These are phyloP conservation scores for Nicotiana tabacum DNA, from an alignment of 257 asterid species.

Conservation along the genomic window DNA sequence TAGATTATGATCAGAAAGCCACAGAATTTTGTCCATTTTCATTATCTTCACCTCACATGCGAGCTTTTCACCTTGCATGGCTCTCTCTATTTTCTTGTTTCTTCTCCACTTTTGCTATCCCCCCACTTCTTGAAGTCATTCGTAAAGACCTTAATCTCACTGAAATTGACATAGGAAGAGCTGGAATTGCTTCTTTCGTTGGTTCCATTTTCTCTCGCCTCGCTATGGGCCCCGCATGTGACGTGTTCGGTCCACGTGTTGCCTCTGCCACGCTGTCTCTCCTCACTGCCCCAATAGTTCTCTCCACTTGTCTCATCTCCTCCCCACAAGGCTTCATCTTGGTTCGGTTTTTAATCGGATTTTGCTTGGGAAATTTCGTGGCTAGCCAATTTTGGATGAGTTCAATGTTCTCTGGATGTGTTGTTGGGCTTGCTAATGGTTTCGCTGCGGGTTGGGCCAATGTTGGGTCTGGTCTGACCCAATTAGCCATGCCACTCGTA, in stretches of 20 bases:
- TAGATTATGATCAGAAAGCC: conserved; percentile 41
- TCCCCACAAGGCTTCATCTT: conserved; percentile 27
- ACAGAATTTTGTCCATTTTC: conserved; percentile 38
- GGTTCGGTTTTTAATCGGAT: conserved; percentile 44
- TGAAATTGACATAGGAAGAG: conserved; percentile 30
- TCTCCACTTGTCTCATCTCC: conserved; percentile 28
- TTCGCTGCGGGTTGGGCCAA: conserved; percentile 69
- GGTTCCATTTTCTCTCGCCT: conserved; percentile 46
- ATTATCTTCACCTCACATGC: conserved; percentile 47
- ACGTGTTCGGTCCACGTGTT: conserved; percentile 46
- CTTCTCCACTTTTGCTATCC: conserved; percentile 59
- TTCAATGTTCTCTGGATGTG: conserved; percentile 51
- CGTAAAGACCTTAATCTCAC: conserved; percentile 44
- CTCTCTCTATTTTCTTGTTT: conserved; percentile 46
- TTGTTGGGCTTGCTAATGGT: conserved; percentile 51
- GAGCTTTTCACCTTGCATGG: conserved; percentile 62
- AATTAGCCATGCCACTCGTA: conserved; percentile 42
- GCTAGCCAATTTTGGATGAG: conserved; percentile 66
- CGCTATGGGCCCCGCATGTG: conserved; percentile 49
- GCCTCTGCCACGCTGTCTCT: conserved; percentile 48
- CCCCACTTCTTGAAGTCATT: conserved; percentile 50
- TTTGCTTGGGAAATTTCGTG: conserved; percentile 50
- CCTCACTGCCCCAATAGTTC: conserved; percentile 39
- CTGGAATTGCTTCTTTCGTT: conserved; percentile 35
- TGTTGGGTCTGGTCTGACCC: conserved; percentile 51